A percentile compares a stretch with the other conserved stretches of the same genome.
phyloP scores from a whole-genome alignment of 176 grass and related monocot species.

The Elymus sibiricus region DNA sequence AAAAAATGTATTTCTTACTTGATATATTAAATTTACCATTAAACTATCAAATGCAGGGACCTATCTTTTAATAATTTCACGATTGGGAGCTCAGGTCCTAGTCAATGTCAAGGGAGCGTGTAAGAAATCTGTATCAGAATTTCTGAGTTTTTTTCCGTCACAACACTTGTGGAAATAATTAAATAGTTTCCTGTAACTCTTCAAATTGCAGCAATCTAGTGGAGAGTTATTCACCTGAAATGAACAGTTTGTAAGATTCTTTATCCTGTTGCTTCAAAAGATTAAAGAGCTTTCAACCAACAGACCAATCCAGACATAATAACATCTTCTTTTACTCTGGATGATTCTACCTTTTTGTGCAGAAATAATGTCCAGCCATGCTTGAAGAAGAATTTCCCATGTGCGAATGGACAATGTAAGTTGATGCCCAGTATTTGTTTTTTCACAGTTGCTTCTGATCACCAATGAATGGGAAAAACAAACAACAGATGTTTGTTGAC shows the following conservation, averaged over 20 bases:
- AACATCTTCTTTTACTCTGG: constrained; percentile 17
- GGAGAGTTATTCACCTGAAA: constrained; percentile 70
- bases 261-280: not conserved
- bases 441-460: constrained; percentile 5
- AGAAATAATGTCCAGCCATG: constrained; percentile 53
- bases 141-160: not conserved
- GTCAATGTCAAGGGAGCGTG: constrained; percentile 71
- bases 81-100: constrained; percentile 49
- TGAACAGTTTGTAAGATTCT: constrained; percentile 55
- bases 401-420: constrained; percentile 63
- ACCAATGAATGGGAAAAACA: not conserved
- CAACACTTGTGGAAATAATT: constrained; percentile 9
- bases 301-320: not conserved
- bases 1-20: not conserved
- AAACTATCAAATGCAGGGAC: constrained; percentile 59
- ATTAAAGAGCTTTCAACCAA: not conserved
- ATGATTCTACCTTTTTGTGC: constrained; percentile 18
- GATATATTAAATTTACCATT: not conserved
- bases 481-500: not conserved
- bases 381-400: constrained; percentile 85
- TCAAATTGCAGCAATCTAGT: constrained; percentile 68
- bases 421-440: not conserved
- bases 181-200: constrained; percentile 13
- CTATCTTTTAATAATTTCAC: constrained; percentile 86
- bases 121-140: constrained; percentile 45